A percentile compares a stretch with the other conserved stretches of the same genome.
These are phyloP conservation scores for Austroboletus eburneus DNA, from an alignment of 768 basidiomycete species.

Conservation along the genomic window DNA sequence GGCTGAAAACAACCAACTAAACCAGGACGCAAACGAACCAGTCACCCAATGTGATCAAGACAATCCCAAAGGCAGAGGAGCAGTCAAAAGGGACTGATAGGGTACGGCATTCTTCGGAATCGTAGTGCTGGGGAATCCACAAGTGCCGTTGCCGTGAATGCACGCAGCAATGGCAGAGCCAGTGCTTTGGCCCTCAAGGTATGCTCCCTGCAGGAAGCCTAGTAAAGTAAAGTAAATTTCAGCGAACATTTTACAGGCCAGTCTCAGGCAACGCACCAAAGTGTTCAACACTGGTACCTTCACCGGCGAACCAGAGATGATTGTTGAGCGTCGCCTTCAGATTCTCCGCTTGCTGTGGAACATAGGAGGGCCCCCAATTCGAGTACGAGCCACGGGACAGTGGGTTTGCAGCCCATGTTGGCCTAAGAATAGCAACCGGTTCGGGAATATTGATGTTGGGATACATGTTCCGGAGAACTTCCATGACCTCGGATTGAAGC, in stretches of 20 bases:
- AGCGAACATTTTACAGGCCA: background rate
- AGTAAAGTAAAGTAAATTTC: background rate
- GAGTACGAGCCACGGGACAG: slow-evolving; percentile 48
- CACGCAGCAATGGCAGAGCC: slow-evolving; percentile 41
- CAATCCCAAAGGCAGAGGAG: background rate
- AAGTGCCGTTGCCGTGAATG: slow-evolving; percentile 27
- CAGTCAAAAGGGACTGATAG: slow-evolving; percentile 23
- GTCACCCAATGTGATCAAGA: background rate
- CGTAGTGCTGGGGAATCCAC: slow-evolving; percentile 24
- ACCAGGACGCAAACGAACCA: background rate
- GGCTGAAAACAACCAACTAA: too few relatives aligned
- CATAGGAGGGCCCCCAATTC: slow-evolving; percentile 66
- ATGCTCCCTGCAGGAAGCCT: slow-evolving; percentile 60
- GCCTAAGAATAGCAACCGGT: slow-evolving; percentile 52
- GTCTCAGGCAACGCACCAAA: slow-evolving; percentile 43
- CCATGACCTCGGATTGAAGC: slow-evolving; percentile 51
- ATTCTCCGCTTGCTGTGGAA: slow-evolving; percentile 50
- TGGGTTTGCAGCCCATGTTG: slow-evolving; percentile 51
- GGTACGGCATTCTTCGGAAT: slow-evolving; percentile 32
- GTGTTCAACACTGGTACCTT: slow-evolving; percentile 54
- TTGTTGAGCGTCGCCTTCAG: slow-evolving; percentile 48
- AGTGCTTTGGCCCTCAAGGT: slow-evolving; percentile 47
- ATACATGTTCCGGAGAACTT: slow-evolving; percentile 57
- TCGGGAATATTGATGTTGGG: slow-evolving; percentile 50
- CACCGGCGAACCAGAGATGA: slow-evolving; percentile 60